Evolutionary conservation across 1,284 basidiomycete species (phyloP), one percentile per base, ranked within the genome.

Genomic region (Coriolopsis trogii): DNA sequence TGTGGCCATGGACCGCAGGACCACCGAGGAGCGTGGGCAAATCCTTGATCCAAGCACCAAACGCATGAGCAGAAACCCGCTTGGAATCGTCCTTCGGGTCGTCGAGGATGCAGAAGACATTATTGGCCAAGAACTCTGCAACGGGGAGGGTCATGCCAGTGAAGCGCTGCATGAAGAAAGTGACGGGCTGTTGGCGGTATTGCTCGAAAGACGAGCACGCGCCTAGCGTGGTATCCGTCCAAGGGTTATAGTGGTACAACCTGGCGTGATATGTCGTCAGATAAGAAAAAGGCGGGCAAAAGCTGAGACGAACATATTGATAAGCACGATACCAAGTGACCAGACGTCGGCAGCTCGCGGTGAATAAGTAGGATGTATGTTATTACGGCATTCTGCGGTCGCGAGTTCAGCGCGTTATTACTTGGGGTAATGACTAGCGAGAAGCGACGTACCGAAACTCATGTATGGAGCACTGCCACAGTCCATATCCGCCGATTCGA

Each of bases 381-480:
- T 98, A 80, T 99, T 98, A 70, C 95, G 89, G 73, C 96, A 98
- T 78, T 99, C 95, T 92, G 65, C 41, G 37, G 44, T 38, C 30
- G 34, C 38, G 26, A 49, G 43, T 39, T 24, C 29, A 12, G 33
- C 33, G 20, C 33, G n/a, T 21, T 6, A n/a, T n/a, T n/a, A n/a
- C n/a, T n/a, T n/a, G n/a, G n/a, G 15, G 29, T 40, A 6, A 26
- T 5, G 38, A 41, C 16, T 41, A 16, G 28, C 28, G 23, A 38
- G 20, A n/a, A 39, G 23, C 56, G 41, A 71, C 88, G 56, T 61
- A 93, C 91, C 92, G 70, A 89, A 98, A 64, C 94, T 95, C 96
- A 99, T 98, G 74, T 99, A 99, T 0, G 96, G 96, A 56, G 95
- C 95, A 71, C 93, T 96, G 51, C 96, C 96, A 73, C 97, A 99